Evolutionary conservation across 495 filamentous ascomycete genomes (phyloP).

Genomic region (Penicillium angulare): DNA sequence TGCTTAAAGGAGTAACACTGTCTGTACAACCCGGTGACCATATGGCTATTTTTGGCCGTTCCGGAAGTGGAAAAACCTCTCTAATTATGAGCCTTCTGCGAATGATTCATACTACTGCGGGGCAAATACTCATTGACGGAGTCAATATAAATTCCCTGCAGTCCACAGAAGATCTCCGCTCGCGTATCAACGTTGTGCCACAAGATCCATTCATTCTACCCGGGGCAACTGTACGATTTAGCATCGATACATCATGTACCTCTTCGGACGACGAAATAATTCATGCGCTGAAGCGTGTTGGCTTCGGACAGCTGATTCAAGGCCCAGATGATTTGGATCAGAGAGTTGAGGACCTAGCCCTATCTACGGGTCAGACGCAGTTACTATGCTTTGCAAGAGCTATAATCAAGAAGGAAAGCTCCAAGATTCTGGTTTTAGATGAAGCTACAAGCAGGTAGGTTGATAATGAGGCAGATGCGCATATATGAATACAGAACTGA

Average conservation of each 20-base stretch:
- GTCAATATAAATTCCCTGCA: conserved; percentile 36
- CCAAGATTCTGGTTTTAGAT: conserved; percentile 21
- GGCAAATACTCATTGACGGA: conserved; percentile 39
- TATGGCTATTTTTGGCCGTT: conserved; percentile 25
- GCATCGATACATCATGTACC: conserved; percentile 15
- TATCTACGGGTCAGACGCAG: conserved; percentile 21
- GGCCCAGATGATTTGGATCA: conserved; percentile 12
- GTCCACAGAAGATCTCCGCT: conserved; percentile 27
- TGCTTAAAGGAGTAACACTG: conserved; percentile 13
- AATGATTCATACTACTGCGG: conserved; percentile 34
- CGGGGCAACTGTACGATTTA: conserved; percentile 4
- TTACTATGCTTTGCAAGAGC: conserved; percentile 23
- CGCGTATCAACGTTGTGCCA: conserved; percentile 39
- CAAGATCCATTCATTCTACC: conserved; percentile 49
- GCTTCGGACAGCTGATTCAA: conserved; percentile 22
- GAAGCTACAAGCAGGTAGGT: conserved; percentile 20
- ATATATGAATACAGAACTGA: background rate
- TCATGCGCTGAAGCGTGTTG: conserved; percentile 7
- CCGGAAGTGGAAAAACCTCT: conserved; percentile 39
- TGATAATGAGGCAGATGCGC: background rate
- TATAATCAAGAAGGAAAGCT: conserved; percentile 8
- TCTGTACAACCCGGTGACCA: conserved; percentile 22
- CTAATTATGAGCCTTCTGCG: conserved; percentile 42
- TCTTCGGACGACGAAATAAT: conserved; percentile 9
- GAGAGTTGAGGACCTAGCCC: background rate